phyloP scores from a whole-genome alignment of 352 stramenopile species.

The Thraustochytrium sp. region DNA sequence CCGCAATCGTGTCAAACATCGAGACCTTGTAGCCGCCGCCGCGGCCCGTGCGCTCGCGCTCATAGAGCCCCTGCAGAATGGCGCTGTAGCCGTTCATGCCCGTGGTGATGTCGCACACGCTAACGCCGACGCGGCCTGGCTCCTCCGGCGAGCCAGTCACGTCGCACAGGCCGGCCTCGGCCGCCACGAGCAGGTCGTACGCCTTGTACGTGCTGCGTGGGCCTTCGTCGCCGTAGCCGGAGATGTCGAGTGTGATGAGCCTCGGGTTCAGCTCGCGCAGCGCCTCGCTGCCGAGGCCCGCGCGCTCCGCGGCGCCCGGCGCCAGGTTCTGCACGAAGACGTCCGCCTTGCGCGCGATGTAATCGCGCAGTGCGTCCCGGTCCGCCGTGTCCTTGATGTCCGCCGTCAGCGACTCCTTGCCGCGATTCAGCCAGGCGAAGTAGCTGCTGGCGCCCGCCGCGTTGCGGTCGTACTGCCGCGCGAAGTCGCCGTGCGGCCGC shows the following conservation, averaged over 20 bases:
- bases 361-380: background rate
- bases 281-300: background rate
- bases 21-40: constrained; percentile 27
- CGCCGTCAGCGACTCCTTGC: constrained; percentile 35
- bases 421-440: constrained; percentile 44
- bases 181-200: constrained; percentile 39
- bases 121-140: constrained; percentile 33
- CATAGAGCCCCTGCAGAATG: background rate
- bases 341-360: constrained; percentile 10
- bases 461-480: constrained; percentile 20
- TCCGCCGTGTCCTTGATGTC: constrained; percentile 26
- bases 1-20: constrained; percentile 41
- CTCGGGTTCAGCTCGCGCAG: constrained; percentile 18
- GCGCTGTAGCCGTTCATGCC: constrained; percentile 36
- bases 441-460: constrained; percentile 32
- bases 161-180: constrained; percentile 31
- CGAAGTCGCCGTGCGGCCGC: constrained; percentile 6
- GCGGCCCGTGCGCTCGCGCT: constrained; percentile 3
- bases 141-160: constrained; percentile 26
- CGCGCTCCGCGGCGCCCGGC: constrained; percentile 9
- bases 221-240: constrained; percentile 21
- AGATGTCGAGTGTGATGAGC: constrained; percentile 39
- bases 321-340: constrained; percentile 44
- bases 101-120: constrained; percentile 39
- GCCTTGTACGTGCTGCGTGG: constrained; percentile 31